Evolutionary conservation across 352 stramenopile species (phyloP), one percentile per base, ranked within the genome.

Genomic region (Globisporangium camurandrum): DNA sequence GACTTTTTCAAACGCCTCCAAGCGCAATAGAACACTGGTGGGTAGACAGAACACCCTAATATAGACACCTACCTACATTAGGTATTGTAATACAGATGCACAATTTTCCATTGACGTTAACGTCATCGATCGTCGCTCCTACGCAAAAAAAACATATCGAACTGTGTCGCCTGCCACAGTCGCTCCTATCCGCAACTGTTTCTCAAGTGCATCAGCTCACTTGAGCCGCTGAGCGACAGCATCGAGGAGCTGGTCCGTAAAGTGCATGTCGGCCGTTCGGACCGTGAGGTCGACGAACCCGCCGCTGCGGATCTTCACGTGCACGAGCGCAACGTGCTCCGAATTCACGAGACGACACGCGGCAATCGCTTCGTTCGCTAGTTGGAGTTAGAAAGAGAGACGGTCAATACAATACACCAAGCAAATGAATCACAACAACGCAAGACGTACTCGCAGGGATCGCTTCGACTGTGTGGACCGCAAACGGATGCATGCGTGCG

Each of bases 331-430:
- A 11, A 93, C 76, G 48, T 86, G 75, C 51, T 95, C 81, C 46
- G 84, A 89, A 64, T 88, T 88, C 34, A 65, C 66, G 22, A 95
- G 55, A 31, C 84, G 81, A 16, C 70, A 84, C 33, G 81, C 72
- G 22, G 84, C 79, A 57, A 95, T 95, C 40, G 83, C 84, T 70
- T 95, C 84, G 62, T 91, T 95, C 12, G 84, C 82, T 92, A 44
- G 19, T 27, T n/a, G 20, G 19, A 51, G 22, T 52, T 17, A 51
- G 1, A 30, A 10, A 37, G 22, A 30, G 12, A 11, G 16, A 37
- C 26, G 36, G 42, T 30, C 26, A 26, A 19, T 19, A 10, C 7
- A 16, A 26, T 0, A 16, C 43, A 27, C 6, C 2, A 1, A 46
- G n/a, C 64, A 2, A 55, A 7, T 44, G 6, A 31, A n/a, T 20